Evolutionary conservation across 1,284 basidiomycete species (phyloP).

Genomic region (Ganoderma sinense): DNA sequence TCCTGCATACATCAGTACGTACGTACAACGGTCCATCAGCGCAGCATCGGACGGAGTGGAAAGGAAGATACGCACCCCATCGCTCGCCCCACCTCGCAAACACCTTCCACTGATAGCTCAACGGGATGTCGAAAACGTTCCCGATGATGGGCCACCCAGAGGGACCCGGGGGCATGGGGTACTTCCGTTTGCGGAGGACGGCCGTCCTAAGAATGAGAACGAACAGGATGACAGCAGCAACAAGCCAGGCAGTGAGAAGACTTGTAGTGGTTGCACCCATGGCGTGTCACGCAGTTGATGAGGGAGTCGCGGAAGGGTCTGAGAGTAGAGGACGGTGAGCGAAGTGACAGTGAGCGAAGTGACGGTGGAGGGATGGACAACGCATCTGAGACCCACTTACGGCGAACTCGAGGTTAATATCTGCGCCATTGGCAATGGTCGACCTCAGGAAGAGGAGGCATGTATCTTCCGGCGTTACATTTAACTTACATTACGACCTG

Average conservation of each 20-base stretch:
- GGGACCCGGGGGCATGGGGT: slow-evolving; percentile 40
- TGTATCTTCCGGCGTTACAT: not conserved
- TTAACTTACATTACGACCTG: not conserved
- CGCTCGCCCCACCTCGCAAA: slow-evolving; percentile 38
- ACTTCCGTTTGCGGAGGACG: slow-evolving; percentile 6
- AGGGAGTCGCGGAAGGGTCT: not conserved
- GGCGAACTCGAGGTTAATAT: not conserved
- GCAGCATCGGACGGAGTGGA: not conserved
- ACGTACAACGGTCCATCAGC: not conserved
- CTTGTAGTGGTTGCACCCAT: not conserved
- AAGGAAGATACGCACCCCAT: slow-evolving; percentile 31
- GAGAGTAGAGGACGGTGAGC: not conserved
- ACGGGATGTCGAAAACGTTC: slow-evolving; percentile 41
- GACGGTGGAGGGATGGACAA: not conserved
- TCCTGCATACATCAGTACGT: slow-evolving; percentile 20
- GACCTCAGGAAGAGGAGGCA: no score
- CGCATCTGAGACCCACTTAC: not conserved
- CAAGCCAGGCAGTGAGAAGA: slow-evolving; percentile 17
- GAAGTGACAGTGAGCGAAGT: not conserved
- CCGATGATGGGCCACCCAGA: slow-evolving; percentile 40
- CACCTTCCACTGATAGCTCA: slow-evolving; percentile 34
- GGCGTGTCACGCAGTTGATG: not conserved
- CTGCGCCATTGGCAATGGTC: not conserved
- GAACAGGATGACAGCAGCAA: slow-evolving; percentile 12
- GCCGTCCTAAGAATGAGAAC: slow-evolving; percentile 7